Evolutionary conservation across 2,329 filamentous ascomycete genomes (phyloP).

Genomic region (Apiospora koreana): DNA sequence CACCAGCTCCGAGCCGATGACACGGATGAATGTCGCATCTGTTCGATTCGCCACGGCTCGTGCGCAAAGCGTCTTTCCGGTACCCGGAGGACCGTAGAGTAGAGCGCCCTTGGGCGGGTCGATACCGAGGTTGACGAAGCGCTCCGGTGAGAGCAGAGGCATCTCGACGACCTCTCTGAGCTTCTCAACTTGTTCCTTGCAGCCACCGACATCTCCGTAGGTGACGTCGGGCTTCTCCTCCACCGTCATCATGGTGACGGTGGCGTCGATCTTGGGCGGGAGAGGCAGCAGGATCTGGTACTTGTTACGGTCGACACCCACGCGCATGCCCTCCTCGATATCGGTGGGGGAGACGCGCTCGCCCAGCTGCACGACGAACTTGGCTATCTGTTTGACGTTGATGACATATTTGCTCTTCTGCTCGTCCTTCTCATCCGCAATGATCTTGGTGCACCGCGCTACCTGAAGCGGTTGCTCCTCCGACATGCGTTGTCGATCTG

Average conservation of each 20-base stretch:
- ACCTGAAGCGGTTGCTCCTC: constrained; percentile 98
- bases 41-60: constrained; percentile 97
- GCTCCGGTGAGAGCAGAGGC: constrained; percentile 92
- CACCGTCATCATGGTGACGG: constrained; percentile 99
- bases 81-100: constrained; percentile 94
- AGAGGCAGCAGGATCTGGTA: constrained; percentile 97
- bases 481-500: constrained; percentile 96
- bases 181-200: constrained; percentile 99
- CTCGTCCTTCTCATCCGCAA: constrained; percentile 90
- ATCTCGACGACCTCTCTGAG: constrained; percentile 98
- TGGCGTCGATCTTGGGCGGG: constrained; percentile 97
- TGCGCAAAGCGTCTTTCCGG: constrained; percentile 98
- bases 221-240: constrained; percentile 99
- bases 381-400: constrained; percentile 99
- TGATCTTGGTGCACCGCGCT: constrained; percentile 98
- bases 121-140: constrained; percentile 98
- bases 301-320: constrained; percentile 97
- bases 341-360: constrained; percentile 97
- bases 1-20: constrained; percentile 96
- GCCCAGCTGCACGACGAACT: constrained; percentile 97
- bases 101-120: constrained; percentile 97
- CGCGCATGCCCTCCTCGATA: constrained; percentile 99
- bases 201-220: constrained; percentile 97
- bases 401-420: constrained; percentile 99
- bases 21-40: constrained; percentile 96